These are phyloP conservation scores for Bacterosira constricta DNA, from an alignment of 108 stramenopile species.

Conservation along the genomic window DNA sequence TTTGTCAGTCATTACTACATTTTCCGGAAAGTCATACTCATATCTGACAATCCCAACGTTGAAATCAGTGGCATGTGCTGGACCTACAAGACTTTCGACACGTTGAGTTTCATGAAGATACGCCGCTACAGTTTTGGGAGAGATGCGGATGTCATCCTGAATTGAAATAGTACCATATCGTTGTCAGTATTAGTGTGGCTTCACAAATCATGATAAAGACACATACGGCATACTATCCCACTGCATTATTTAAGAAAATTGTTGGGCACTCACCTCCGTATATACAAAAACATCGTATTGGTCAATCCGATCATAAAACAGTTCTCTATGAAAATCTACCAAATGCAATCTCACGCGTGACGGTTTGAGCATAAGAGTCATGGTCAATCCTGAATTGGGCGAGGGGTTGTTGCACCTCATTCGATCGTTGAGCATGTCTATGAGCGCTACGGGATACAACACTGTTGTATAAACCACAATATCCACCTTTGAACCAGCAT, in stretches of 20 bases:
- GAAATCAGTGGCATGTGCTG: slow-evolving; percentile 53
- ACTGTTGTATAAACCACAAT: slow-evolving; percentile 78
- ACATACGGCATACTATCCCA: too few species aligned
- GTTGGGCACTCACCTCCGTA: slow-evolving; percentile 50
- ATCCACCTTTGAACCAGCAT: slow-evolving; percentile 76
- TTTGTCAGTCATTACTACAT: slow-evolving; percentile 85
- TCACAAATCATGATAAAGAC: too few species aligned
- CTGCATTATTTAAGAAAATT: background rate
- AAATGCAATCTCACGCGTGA: slow-evolving; percentile 66
- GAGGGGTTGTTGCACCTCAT: slow-evolving; percentile 61
- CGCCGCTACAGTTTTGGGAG: slow-evolving; percentile 76
- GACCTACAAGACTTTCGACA: slow-evolving; percentile 55
- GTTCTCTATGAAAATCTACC: slow-evolving; percentile 79
- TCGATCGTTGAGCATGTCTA: slow-evolving; percentile 80
- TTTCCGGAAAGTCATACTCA: slow-evolving; percentile 86
- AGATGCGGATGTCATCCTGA: slow-evolving; percentile 81
- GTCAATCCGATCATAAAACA: slow-evolving; percentile 80
- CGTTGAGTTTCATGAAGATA: slow-evolving; percentile 78
- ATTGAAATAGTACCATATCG: background rate
- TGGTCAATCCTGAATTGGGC: slow-evolving; percentile 51
- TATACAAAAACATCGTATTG: slow-evolving; percentile 86
- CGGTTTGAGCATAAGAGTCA: slow-evolving; percentile 64
- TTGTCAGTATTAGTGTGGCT: too few species aligned
- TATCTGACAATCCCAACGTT: slow-evolving; percentile 90
- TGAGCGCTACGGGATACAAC: slow-evolving; percentile 55